Base-by-base conservation (phyloP, 192 early-diverging fungal genomes). In the Gigaspora rosea region DNA sequence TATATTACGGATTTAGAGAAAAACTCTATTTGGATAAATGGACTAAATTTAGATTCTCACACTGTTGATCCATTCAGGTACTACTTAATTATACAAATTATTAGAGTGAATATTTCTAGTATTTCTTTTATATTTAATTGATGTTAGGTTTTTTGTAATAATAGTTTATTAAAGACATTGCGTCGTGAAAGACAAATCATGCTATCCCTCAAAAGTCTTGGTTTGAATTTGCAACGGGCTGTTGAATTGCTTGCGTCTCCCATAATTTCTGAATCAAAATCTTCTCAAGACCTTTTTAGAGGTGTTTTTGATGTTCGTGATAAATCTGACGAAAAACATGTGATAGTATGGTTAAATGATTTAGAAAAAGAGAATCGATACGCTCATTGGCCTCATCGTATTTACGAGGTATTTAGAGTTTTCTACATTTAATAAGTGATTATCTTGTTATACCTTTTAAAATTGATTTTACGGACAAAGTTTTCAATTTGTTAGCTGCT, bases 321-420 rank as follows among this genome's bases (percentile, higher is more conserved):
- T 69, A 80, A 71, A 8, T 81, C 84, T 10, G 71, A 79, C 10
- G 77, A 87, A 18, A 73, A 82, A 32, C 86, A 88, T 56, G 47
- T 85, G 3, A 80, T 95, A 16, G 68, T 92, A 27, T 99, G 97
- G 97, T 86, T 91, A 80, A 99, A 98, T 80, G 93, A 99, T 81
- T 81, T 99, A 22, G 95, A 95, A 75, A 91, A 84, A 18, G 97
- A 99, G 76, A 58, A 72, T 0, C 86, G 90, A 15, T 99, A 98
- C 81, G 73, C 81, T 2, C 62, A 77, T 35, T 97, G 93, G 92
- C 87, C 93, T 8, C 63, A 75, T 4, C 80, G 86, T 16, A 47
- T 94, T 15, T 75, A 69, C 27, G 41, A 82, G 7, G 69, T 79
- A 72, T 46, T 11, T 48, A 8, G n/a, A 11, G 13, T 15, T 20